Evolutionary conservation across 2,329 filamentous ascomycete genomes (phyloP).

Genomic region (Coleophoma eucalyptorum): DNA sequence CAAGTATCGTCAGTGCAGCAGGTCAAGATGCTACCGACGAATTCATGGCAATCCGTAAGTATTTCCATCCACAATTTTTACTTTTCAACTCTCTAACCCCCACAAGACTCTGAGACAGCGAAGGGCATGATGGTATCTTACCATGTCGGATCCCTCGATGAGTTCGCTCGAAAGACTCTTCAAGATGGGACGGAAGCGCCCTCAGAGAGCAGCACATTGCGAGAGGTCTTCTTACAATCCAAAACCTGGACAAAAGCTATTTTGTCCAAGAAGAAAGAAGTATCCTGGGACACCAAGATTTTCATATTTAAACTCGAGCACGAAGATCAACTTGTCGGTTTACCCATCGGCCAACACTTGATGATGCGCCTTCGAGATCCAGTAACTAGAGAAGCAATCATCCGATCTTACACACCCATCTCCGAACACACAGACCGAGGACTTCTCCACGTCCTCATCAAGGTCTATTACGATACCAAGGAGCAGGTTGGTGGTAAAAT

Average conservation of each 20-base stretch:
- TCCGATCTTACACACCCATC: conserved; percentile 84
- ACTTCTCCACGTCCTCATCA: conserved; percentile 71
- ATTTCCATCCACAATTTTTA: neutral
- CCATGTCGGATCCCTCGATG: conserved; percentile 75
- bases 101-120: conserved; percentile 82
- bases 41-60: conserved; percentile 86
- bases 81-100: neutral
- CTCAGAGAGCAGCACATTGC: conserved; percentile 36
- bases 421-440: conserved; percentile 61
- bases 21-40: conserved; percentile 81
- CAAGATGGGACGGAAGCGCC: conserved; percentile 34
- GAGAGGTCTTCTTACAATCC: conserved; percentile 65
- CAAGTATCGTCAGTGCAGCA: conserved; percentile 80
- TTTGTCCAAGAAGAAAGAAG: conserved; percentile 61
- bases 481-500: conserved; percentile 67
- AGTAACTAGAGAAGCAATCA: conserved; percentile 66
- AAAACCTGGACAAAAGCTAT: conserved; percentile 71
- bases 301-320: conserved; percentile 80
- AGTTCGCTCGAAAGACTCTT: conserved; percentile 52
- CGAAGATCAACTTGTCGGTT: conserved; percentile 63
- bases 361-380: conserved; percentile 79
- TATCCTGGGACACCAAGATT: conserved; percentile 76
- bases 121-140: conserved; percentile 86
- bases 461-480: conserved; percentile 68
- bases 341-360: conserved; percentile 82